A percentile compares a stretch with the other conserved stretches of the same genome.
Conservation (phyloP, 257 asterid genomes). For the Fraxinus americana region DNA sequence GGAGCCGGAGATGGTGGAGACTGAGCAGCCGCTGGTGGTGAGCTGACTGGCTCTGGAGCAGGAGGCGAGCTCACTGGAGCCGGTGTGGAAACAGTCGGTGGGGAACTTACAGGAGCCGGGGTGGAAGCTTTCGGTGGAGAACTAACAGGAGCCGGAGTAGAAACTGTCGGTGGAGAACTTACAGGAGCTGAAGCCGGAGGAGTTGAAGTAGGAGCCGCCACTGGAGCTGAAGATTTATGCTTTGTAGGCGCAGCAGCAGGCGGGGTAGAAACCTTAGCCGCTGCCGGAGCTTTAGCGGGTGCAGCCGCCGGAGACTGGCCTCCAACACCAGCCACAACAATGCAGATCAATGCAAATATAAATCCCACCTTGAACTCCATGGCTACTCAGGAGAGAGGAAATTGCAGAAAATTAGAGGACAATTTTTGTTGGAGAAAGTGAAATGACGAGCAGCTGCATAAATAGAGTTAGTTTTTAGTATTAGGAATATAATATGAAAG, state of each 20-base stretch:
- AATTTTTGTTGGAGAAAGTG: background rate
- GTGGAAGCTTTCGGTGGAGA: background rate
- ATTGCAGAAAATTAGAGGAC: background rate
- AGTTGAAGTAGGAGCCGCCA: constrained; percentile 27
- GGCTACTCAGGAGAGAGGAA: background rate
- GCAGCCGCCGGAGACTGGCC: constrained; percentile 48
- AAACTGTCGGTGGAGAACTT: constrained; percentile 25
- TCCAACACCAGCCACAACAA: constrained; percentile 38
- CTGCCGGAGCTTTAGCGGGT: constrained; percentile 28
- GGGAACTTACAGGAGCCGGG: constrained; percentile 1
- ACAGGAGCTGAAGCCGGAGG: constrained; percentile 30
- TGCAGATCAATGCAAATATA: constrained; percentile 33
- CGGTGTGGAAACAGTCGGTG: constrained; percentile 16
- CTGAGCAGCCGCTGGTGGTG: constrained; percentile 23
- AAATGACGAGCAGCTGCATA: too few species aligned
- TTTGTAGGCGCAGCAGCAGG: constrained; percentile 25
- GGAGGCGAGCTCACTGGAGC: constrained; percentile 26
- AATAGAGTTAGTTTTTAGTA: background rate
- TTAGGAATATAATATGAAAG: background rate
- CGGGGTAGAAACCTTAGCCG: constrained; percentile 22
- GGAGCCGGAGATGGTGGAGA: constrained; percentile 69
- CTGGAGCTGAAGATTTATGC: constrained; percentile 17
- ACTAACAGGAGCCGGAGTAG: constrained; percentile 28
- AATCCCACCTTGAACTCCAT: constrained; percentile 31
- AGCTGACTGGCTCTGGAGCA: constrained; percentile 10